Evolutionary conservation across 768 basidiomycete genomes (phyloP), one percentile per base, ranked within the genome.

Genomic region (Leccinum broughii): DNA sequence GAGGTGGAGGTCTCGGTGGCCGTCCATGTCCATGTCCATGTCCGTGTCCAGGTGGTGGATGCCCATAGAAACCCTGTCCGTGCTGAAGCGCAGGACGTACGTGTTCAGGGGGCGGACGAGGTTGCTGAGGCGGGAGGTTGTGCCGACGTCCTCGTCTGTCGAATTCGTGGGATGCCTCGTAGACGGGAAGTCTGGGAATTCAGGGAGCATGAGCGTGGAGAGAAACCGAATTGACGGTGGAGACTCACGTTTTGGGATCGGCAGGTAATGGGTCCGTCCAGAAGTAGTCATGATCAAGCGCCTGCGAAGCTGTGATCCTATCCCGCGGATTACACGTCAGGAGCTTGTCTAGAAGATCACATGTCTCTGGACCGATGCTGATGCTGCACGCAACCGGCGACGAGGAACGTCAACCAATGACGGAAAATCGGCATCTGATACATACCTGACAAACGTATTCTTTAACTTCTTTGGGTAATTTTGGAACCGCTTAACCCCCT

Each of bases 261-360:
- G 90, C 90, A 37, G 95, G 92, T 39, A 93, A 67, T 0, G 96
- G 95, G 63, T 92, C 87, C 0, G 87, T 88, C 92, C 93, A 97
- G 74, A 98, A 97, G 78, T 94, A 98, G 20, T 91, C 87, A 70
- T 98, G 94, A 66, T 95, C 89, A 55, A 98, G 81, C 0, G 95
- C 95, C 59, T 93, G 82, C 2, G 83, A 75, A 9, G 96, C 96
- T 2, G 95, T 94, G 44, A 94, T 82, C 20, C 96, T 83, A 58
- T 90, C 84, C 61, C 81, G 80, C 3, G 96, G 96, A 71, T 98
- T 91, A 66, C 93, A 88, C 0, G 80, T 85, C 28, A 98, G 77
- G 39, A 98, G 76, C 68, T 86, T 87, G 65, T 95, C 93, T 63
- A 97, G 68, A 26, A 98, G 77, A 70, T 96, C 93, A 37, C 82